Evolutionary conservation across 1,139 yeast genomes (phyloP).

Genomic region (Schizosaccharomyces versatilis): DNA sequence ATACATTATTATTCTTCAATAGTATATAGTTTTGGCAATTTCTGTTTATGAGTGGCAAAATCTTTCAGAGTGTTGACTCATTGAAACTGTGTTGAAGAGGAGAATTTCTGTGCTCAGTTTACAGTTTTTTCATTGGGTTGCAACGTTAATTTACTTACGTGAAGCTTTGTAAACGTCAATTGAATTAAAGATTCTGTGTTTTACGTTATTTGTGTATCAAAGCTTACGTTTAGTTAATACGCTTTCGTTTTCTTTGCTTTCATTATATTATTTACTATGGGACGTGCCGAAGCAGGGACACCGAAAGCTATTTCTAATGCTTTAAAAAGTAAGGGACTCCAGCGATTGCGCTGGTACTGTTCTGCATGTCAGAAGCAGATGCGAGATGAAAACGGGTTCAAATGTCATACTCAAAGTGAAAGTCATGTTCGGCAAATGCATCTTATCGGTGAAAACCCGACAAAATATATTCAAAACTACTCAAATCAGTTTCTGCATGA

Average conservation of each 20-base stretch:
- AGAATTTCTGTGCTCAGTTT: too few relatives aligned
- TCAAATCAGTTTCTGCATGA: slow-evolving; percentile 39
- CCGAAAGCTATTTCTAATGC: slow-evolving; percentile 66
- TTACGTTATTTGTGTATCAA: too few relatives aligned
- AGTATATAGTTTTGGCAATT: too few relatives aligned
- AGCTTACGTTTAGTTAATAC: too few relatives aligned
- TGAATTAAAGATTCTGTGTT: too few relatives aligned
- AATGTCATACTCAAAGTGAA: slow-evolving; percentile 61
- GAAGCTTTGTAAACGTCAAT: too few relatives aligned
- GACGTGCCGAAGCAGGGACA: slow-evolving; percentile 45
- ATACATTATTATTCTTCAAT: too few relatives aligned
- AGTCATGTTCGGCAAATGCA: slow-evolving; percentile 42
- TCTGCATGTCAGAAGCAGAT: slow-evolving; percentile 86
- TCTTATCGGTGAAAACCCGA: slow-evolving; percentile 24
- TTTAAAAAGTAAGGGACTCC: slow-evolving; percentile 65
- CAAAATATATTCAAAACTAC: slow-evolving; percentile 33
- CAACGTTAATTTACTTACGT: too few relatives aligned
- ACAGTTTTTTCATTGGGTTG: too few relatives aligned
- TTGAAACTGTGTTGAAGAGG: too few relatives aligned
- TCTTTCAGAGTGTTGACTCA: too few relatives aligned
- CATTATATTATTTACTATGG: slow-evolving; percentile 1
- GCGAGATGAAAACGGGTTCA: slow-evolving; percentile 85
- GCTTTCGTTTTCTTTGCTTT: neutral
- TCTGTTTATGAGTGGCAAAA: too few relatives aligned
- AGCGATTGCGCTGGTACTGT: slow-evolving; percentile 68